Evolutionary conservation across 129 eudicot genomes (phyloP).

Genomic region (Lactuca saligna): DNA sequence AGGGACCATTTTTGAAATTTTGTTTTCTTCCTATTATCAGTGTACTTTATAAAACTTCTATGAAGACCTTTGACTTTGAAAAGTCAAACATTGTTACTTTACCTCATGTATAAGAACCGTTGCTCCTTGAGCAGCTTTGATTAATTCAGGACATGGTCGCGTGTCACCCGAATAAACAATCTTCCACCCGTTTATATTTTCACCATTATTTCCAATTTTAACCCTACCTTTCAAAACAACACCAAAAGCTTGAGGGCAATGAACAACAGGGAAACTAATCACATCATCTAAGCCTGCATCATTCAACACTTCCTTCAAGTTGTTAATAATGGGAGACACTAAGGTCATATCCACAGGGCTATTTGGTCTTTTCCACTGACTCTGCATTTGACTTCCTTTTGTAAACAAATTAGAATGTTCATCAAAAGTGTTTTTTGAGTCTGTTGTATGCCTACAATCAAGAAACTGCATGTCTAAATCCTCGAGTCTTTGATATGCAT

Average conservation of each 20-base stretch:
- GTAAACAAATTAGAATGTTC: slow-evolving; percentile 50
- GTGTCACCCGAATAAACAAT: slow-evolving; percentile 96
- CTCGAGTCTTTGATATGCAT: slow-evolving; percentile 84
- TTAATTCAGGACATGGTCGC: slow-evolving; percentile 71
- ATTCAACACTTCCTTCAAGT: slow-evolving; percentile 45
- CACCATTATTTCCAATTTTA: slow-evolving; percentile 47
- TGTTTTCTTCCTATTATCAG: too few relatives aligned
- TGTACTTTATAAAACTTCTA: too few relatives aligned
- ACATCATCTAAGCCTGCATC: slow-evolving; percentile 81
- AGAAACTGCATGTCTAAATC: slow-evolving; percentile 85
- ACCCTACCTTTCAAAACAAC: slow-evolving; percentile 60
- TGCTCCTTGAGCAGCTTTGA: slow-evolving; percentile 79
- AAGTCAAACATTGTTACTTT: slow-evolving; percentile 7
- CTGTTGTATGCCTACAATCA: slow-evolving; percentile 80
- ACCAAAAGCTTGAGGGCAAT: slow-evolving; percentile 84
- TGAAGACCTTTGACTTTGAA: too few relatives aligned
- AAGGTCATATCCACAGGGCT: slow-evolving; percentile 35
- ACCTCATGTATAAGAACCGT: slow-evolving; percentile 95
- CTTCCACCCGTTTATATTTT: slow-evolving; percentile 80
- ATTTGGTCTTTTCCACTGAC: slow-evolving; percentile 56
- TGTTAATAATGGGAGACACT: slow-evolving; percentile 37
- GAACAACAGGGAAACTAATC: slow-evolving; percentile 79
- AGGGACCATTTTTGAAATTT: too few relatives aligned
- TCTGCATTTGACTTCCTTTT: slow-evolving; percentile 66
- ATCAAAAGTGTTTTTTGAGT: slow-evolving; percentile 18